Conservation (phyloP, 306 rosid genomes). For the Lathyrus aphaca region DNA sequence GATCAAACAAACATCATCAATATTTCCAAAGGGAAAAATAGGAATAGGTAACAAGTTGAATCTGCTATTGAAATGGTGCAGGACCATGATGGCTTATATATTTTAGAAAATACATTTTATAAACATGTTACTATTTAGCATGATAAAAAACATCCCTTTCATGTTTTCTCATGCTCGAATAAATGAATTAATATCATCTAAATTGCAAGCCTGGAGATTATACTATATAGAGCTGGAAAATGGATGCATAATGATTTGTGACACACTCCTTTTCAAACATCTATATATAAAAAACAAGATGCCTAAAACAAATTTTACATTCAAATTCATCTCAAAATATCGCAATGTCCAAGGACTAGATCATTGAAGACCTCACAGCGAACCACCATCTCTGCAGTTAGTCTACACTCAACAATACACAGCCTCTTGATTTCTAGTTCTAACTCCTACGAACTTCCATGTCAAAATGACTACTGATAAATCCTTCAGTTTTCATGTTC, state of each 20-base stretch:
- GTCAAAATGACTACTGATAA: conserved; percentile 7
- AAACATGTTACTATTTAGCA: neutral
- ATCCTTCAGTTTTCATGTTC: conserved; percentile 1
- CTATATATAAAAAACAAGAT: too few species aligned
- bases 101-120: conserved; percentile 6
- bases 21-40: conserved; percentile 14
- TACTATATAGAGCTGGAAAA: neutral
- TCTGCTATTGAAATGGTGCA: neutral
- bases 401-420: neutral
- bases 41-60: conserved; percentile 18
- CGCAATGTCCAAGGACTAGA: too few species aligned
- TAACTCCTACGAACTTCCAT: neutral
- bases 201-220: neutral
- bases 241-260: too few species aligned
- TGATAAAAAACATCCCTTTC: conserved; percentile 1
- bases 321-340: too few species aligned
- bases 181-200: conserved; percentile 20
- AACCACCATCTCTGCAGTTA: conserved; percentile 10
- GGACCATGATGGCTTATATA: conserved; percentile 2
- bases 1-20: conserved; percentile 9
- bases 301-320: too few species aligned
- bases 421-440: conserved; percentile 21
- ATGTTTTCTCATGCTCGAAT: conserved; percentile 4
- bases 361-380: conserved; percentile 6
- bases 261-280: too few species aligned